phyloP scores from a whole-genome alignment of 768 basidiomycete genomes.

The Kwoniella botswanensis region DNA sequence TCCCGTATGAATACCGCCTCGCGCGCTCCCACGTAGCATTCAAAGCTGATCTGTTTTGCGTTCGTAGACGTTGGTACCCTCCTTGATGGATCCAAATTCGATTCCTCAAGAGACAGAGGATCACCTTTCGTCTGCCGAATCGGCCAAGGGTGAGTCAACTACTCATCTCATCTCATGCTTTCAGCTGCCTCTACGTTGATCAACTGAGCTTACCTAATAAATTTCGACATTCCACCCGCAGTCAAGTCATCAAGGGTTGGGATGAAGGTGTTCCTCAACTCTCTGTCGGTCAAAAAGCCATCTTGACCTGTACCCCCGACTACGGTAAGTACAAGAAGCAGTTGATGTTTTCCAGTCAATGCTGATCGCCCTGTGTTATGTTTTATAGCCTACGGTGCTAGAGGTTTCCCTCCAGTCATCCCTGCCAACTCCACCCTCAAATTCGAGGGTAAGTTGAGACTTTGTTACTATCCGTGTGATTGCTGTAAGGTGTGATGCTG shows the following conservation, averaged over 20 bases:
- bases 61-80: slow-evolving; percentile 57
- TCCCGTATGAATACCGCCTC: background rate
- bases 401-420: slow-evolving; percentile 59
- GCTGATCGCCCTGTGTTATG: background rate
- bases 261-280: slow-evolving; percentile 58
- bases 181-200: background rate
- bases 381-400: slow-evolving; percentile 39
- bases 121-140: slow-evolving; percentile 55
- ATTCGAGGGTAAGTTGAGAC: slow-evolving; percentile 45
- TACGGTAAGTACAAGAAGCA: slow-evolving; percentile 42
- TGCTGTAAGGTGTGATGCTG: too few species aligned
- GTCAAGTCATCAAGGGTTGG: slow-evolving; percentile 57
- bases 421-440: slow-evolving; percentile 58
- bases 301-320: slow-evolving; percentile 58
- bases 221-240: background rate
- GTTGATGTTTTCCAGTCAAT: background rate
- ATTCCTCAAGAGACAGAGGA: slow-evolving; percentile 55
- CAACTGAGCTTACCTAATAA: background rate
- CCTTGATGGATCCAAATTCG: slow-evolving; percentile 57
- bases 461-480: background rate
- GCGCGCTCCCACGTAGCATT: too few species aligned
- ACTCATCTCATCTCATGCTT: background rate
- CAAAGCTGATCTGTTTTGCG: too few species aligned
- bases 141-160: slow-evolving; percentile 41
- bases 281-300: slow-evolving; percentile 58